Conservation (phyloP, 768 basidiomycete species). For the Pleurotus ostreatus region DNA sequence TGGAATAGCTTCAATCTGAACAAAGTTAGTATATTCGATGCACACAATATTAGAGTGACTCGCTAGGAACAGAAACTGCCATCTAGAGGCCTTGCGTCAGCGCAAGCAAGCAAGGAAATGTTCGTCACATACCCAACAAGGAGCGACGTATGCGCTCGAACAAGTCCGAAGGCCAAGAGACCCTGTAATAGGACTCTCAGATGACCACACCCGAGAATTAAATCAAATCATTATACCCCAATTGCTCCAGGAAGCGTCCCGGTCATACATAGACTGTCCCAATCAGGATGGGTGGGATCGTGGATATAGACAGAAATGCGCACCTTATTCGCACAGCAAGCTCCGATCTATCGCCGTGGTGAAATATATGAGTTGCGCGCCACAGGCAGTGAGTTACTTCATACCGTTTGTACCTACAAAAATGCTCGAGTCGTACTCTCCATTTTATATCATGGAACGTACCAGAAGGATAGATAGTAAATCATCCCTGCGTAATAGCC, state of each 20-base stretch:
- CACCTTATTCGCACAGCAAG: conserved; percentile 48
- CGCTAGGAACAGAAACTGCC: conserved; percentile 59
- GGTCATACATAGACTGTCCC: conserved; percentile 49
- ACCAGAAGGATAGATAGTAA: conserved; percentile 61
- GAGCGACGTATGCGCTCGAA: conserved; percentile 44
- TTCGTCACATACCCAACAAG: conserved; percentile 29
- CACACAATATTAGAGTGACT: not conserved
- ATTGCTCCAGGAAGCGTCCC: conserved; percentile 54
- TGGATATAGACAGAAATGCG: not conserved
- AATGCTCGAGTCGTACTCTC: not conserved
- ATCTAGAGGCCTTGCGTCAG: conserved; percentile 24
- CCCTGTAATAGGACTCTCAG: conserved; percentile 27
- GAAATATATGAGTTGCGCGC: not conserved
- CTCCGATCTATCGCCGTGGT: conserved; percentile 31
- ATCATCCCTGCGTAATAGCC: conserved; percentile 61
- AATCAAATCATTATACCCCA: conserved; percentile 28
- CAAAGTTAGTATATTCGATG: not conserved
- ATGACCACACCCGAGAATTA: not conserved
- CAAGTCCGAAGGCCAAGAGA: conserved; percentile 52
- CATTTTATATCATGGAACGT: conserved; percentile 11
- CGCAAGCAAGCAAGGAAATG: conserved; percentile 15
- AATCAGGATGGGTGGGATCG: not conserved
- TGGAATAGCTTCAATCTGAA: conserved; percentile 53
- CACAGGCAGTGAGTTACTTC: not conserved
- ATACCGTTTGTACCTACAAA: conserved; percentile 4